Base-by-base conservation (phyloP, 108 stramenopile genomes). In the Cyclotella atomus region DNA sequence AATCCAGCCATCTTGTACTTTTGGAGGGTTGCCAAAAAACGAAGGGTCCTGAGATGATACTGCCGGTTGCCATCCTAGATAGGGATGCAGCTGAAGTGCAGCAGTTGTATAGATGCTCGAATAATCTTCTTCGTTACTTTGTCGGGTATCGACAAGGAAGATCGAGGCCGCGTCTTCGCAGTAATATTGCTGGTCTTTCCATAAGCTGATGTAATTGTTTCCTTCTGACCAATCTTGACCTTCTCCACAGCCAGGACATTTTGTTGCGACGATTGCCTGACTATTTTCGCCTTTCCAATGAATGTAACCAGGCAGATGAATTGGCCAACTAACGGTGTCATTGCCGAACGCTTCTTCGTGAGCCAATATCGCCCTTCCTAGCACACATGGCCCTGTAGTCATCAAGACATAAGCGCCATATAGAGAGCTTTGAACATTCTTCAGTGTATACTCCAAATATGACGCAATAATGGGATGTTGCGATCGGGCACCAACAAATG, bases 1-100 rank as follows among this genome's bases (percentile, higher is more conserved):
- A 36, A 91, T 69, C 89, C 89, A 90, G 63, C 75, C 52, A 33
- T 77, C 43, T 2, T 57, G 41, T 16, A 54, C 53, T 14, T 15
- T 32, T 4, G 70, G 80, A 30, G 63, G 57, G 30, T 25, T 32
- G 21, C 55, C 73, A 50, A 84, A 74, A 60, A 82, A 83, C 19
- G 74, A 71, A 9, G 46, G 54, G 9, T 68, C 64, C n/a, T 49
- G 45, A 23, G 66, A 34, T 8, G 36, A 24, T 20, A 82, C 41
- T 0, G 55, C 35, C 2, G 89, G 87, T 68, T 90, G 89, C 89
- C 89, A 90, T 45, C 87, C 87, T 35, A 81, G 70, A 68, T 84
- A 82, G n/a, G 87, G 83, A 82, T 84, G 84, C n/a, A 65, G 36
- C 27, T 29, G 8, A 29, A 79, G 33, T 20, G 79, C 71, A 14